Evolutionary conservation across 1,139 yeast genomes (phyloP), one percentile per base, ranked within the genome.

Genomic region (Suhomyces terraborum): DNA sequence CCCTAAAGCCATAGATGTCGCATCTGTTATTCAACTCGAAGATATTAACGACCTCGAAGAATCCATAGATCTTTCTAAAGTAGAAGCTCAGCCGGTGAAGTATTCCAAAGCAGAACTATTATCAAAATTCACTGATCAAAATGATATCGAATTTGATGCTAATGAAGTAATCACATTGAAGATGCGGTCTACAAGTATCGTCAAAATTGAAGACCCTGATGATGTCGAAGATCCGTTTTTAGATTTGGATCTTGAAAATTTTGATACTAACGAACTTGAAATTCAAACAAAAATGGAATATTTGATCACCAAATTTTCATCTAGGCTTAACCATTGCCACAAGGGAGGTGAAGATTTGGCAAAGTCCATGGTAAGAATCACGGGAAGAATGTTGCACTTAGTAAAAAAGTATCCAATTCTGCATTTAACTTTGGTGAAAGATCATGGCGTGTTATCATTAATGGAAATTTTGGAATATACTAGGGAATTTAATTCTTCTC

Each of bases 381-480:
- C 75, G 2, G 75, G 74, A 2, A 55, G 72, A 39, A 69, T 73
- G 58, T 56, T 68, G 28, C 73, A 69, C 46, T 52, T 72, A 33
- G 67, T 69, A 3, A 67, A 66, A 45, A 72, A 73, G 47, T 70
- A 73, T 44, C 70, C 66, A 13, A 55, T 58, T 41, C 74, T 71
- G 63, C 75, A 61, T 38, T 73, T 68, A 32, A 64, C 66, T 3
- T 61, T 78, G 29, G 61, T 77, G 19, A 60, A 76, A 43, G 75
- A 72, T 32, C 82, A 77, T 51, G 81, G 82, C 0, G 61, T 77
- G 5, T 54, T 76, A 18, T 66, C 80, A 0, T 53, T 79, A 2
- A 55, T 78, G 43, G 82, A 77, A 49, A 53, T 78, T 4, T 59
- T 79, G 33, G 79, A 75, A 32, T 59, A 58, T 41, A 38, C 42